Conservation (phyloP, 805 yeast genomes). For the Cyberlindnera bimundalis region DNA sequence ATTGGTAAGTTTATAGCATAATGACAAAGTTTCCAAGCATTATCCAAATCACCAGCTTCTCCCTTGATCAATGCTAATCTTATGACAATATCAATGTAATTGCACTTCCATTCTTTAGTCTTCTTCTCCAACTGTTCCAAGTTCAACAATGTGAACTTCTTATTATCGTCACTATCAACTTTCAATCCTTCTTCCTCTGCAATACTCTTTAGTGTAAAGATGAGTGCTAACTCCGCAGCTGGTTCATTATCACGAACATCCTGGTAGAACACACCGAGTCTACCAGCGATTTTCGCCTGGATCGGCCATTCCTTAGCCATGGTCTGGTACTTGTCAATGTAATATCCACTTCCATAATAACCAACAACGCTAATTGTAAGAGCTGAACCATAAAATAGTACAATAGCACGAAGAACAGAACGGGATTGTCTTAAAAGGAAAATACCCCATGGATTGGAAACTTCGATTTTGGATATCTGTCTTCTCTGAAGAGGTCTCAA, state of each 20-base stretch:
- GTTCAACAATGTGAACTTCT: constrained; percentile 22
- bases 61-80: constrained; percentile 37
- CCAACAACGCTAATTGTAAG: constrained; percentile 5
- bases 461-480: not conserved
- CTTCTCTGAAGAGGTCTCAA: not conserved
- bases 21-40: constrained; percentile 27
- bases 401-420: constrained; percentile 10
- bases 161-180: constrained; percentile 16
- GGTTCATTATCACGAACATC: constrained; percentile 31
- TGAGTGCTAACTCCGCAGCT: constrained; percentile 34
- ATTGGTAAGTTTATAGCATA: constrained; percentile 31
- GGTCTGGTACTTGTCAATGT: constrained; percentile 11
- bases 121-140: constrained; percentile 26
- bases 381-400: constrained; percentile 12
- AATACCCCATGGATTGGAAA: constrained; percentile 1
- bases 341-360: constrained; percentile 10
- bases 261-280: constrained; percentile 39
- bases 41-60: constrained; percentile 25
- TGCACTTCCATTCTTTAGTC: constrained; percentile 30
- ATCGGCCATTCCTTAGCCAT: constrained; percentile 13
- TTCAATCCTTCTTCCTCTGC: constrained; percentile 31
- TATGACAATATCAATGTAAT: constrained; percentile 37
- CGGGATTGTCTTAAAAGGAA: constrained; percentile 11
- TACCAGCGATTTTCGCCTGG: constrained; percentile 14
- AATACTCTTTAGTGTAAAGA: constrained; percentile 29